phyloP scores from a whole-genome alignment of 495 filamentous ascomycete species.

The Saxophila tyrrhenica region DNA sequence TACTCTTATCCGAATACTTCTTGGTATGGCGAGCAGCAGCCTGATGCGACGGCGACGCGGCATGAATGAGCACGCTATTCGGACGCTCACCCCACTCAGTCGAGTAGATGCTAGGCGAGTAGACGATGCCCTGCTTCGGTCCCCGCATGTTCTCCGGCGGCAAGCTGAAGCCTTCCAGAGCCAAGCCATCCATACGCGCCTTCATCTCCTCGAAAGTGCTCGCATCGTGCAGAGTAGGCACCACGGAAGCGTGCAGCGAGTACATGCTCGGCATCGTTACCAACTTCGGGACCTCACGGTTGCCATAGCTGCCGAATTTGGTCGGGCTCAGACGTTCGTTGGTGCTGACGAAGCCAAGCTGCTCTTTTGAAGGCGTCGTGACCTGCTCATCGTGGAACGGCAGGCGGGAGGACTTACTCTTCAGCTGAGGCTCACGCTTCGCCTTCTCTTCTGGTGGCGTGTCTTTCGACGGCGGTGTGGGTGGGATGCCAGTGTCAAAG shows the following conservation, averaged over 20 bases:
- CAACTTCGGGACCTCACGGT: constrained; percentile 9
- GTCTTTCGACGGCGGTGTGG: constrained; percentile 22
- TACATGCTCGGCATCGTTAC: constrained; percentile 17
- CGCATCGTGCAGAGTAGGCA: constrained; percentile 8
- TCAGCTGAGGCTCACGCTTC: background rate
- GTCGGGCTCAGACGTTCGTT: constrained; percentile 12
- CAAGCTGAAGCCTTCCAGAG: constrained; percentile 17
- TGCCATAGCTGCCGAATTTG: constrained; percentile 17
- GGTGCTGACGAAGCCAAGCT: constrained; percentile 7
- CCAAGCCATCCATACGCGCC: constrained; percentile 13
- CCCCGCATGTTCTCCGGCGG: constrained; percentile 8
- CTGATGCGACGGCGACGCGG: background rate
- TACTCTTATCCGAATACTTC: background rate
- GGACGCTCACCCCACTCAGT: constrained; percentile 2
- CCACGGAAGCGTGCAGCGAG: constrained; percentile 16
- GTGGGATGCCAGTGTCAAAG: constrained; percentile 15
- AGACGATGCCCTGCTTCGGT: constrained; percentile 1
- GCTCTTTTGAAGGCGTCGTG: background rate
- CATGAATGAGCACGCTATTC: background rate
- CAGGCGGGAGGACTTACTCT: background rate
- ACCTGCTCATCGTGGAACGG: background rate
- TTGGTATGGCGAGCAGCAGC: background rate
- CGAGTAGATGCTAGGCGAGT: constrained; percentile 17
- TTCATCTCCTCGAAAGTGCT: constrained; percentile 18
- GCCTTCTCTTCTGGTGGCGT: constrained; percentile 20